Percentiles rank a stretch among this genome's conserved stretches.
phyloP scores from a whole-genome alignment of 768 basidiomycete genomes.

The Amanita fuliginea region DNA sequence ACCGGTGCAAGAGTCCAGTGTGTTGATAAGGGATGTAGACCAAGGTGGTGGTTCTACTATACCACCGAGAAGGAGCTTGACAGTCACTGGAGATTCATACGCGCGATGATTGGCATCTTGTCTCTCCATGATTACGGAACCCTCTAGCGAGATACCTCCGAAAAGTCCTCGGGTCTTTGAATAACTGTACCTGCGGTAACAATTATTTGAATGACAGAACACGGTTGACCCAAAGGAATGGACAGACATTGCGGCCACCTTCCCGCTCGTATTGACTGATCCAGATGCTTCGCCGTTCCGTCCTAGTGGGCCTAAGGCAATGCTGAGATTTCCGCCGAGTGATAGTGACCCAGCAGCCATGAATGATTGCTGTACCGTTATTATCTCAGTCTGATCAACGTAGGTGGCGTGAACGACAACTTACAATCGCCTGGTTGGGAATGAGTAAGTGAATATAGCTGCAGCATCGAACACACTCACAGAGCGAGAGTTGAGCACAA shows the following conservation, averaged over 20 bases:
- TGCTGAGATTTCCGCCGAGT: slow-evolving; percentile 82
- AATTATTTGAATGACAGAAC: slow-evolving; percentile 3
- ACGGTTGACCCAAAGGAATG: neutral
- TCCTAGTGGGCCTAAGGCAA: slow-evolving; percentile 86
- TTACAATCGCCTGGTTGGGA: slow-evolving; percentile 46
- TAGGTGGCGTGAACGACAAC: slow-evolving; percentile 13
- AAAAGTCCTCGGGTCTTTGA: slow-evolving; percentile 91
- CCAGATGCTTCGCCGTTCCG: slow-evolving; percentile 92
- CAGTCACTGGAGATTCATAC: slow-evolving; percentile 64
- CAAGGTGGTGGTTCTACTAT: slow-evolving; percentile 63
- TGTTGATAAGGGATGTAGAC: slow-evolving; percentile 65
- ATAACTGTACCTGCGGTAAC: slow-evolving; percentile 63
- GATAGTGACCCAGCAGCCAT: slow-evolving; percentile 92
- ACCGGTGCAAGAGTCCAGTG: slow-evolving; percentile 63
- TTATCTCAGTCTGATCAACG: slow-evolving; percentile 1
- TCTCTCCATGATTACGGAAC: slow-evolving; percentile 86
- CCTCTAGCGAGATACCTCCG: slow-evolving; percentile 83
- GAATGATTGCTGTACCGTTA: slow-evolving; percentile 51
- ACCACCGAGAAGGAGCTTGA: slow-evolving; percentile 74
- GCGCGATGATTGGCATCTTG: slow-evolving; percentile 87
- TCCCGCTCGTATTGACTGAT: slow-evolving; percentile 73
- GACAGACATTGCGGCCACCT: slow-evolving; percentile 79
- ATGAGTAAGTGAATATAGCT: neutral
- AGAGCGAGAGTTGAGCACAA: slow-evolving; percentile 76
- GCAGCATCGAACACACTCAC: slow-evolving; percentile 27